phyloP scores from a whole-genome alignment of 441 rosid species.

The Pelargonium fulgidum region DNA sequence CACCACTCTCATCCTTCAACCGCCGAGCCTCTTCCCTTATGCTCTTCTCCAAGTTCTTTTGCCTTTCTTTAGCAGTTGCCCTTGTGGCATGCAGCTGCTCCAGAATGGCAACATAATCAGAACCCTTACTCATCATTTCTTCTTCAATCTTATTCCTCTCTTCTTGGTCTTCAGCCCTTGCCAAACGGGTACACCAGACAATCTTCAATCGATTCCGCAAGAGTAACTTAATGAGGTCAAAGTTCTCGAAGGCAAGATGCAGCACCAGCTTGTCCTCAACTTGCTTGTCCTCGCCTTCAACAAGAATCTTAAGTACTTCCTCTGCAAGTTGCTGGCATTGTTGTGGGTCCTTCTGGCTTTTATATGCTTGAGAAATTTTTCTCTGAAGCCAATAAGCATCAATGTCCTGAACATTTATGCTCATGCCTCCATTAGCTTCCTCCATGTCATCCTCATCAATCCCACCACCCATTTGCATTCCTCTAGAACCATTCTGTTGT shows the following conservation, averaged over 20 bases:
- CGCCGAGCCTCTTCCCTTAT: conserved; percentile 90
- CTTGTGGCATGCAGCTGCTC: conserved; percentile 91
- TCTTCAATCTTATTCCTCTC: conserved; percentile 76
- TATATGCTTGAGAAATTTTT: conserved; percentile 43
- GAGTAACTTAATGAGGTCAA: conserved; percentile 63
- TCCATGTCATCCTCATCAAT: conserved; percentile 66
- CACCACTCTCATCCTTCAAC: conserved; percentile 45
- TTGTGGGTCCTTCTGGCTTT: conserved; percentile 1
- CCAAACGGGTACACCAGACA: conserved; percentile 91
- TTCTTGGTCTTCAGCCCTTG: conserved; percentile 82
- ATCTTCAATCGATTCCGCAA: conserved; percentile 66
- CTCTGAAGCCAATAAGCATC: conserved; percentile 97
- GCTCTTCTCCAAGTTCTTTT: conserved; percentile 81
- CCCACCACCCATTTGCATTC: conserved; percentile 83
- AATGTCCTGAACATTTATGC: conserved; percentile 80
- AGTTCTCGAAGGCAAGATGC: conserved; percentile 59
- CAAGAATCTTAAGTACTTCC: conserved; percentile 80
- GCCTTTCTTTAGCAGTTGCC: conserved; percentile 92
- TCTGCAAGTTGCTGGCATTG: conserved; percentile 35
- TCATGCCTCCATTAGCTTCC: conserved; percentile 62
- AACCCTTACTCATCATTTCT: conserved; percentile 67
- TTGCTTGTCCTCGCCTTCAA: conserved; percentile 74
- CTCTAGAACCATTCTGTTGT: conserved; percentile 48
- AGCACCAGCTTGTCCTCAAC: conserved; percentile 62
- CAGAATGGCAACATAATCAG: conserved; percentile 61